A percentile compares a stretch with the other conserved stretches of the same genome.
Conservation (phyloP, 768 basidiomycete genomes). For the Basidioascus undulatus region DNA sequence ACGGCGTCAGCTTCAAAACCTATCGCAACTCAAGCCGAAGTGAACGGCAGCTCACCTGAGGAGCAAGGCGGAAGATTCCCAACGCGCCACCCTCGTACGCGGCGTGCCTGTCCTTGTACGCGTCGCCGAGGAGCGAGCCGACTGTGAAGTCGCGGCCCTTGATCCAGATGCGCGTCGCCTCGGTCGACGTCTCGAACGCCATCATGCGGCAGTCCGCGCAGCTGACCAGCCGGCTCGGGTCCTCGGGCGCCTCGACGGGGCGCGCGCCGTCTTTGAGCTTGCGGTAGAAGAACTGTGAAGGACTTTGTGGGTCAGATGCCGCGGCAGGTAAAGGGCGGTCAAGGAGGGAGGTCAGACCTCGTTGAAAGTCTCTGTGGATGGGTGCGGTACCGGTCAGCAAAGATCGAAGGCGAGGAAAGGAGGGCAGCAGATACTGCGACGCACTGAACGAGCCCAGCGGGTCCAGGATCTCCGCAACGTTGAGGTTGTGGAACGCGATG, state of each 20-base stretch:
- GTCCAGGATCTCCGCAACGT: slow-evolving; percentile 56
- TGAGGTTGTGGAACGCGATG: slow-evolving; percentile 68
- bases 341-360: too few species aligned
- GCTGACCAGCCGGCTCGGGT: slow-evolving; percentile 57
- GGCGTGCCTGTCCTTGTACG: slow-evolving; percentile 41
- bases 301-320: too few species aligned
- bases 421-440: slow-evolving; percentile 14
- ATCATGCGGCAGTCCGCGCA: slow-evolving; percentile 94
- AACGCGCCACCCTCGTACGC: slow-evolving; percentile 57
- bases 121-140: slow-evolving; percentile 49
- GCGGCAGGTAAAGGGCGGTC: too few species aligned
- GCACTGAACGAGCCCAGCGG: slow-evolving; percentile 61
- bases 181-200: slow-evolving; percentile 62
- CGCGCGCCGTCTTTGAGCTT: slow-evolving; percentile 68
- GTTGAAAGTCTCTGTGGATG: slow-evolving; percentile 59
- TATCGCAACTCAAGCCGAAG: not conserved
- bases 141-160: slow-evolving; percentile 87
- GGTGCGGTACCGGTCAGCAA: too few species aligned
- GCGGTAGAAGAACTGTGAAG: slow-evolving; percentile 25
- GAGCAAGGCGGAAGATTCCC: slow-evolving; percentile 74
- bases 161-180: slow-evolving; percentile 83
- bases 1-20: not conserved
- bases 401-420: not conserved
- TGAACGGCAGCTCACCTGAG: slow-evolving; percentile 18
- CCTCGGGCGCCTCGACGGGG: slow-evolving; percentile 42